Evolutionary conservation across 495 filamentous ascomycete genomes (phyloP), one percentile per base, ranked within the genome.

Genomic region (Penicillium ucsense): DNA sequence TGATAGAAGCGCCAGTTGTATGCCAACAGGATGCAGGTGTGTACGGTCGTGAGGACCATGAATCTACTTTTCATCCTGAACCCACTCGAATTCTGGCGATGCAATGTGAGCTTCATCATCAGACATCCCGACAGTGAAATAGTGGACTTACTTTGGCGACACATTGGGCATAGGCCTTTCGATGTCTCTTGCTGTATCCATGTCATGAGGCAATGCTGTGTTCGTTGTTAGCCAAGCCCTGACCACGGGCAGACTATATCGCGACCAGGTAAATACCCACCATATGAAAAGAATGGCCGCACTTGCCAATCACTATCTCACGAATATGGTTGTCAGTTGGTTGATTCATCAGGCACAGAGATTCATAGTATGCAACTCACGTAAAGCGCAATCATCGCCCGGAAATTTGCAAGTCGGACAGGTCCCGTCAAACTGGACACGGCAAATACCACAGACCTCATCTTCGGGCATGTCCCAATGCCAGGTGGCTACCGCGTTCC

Each of bases 371-470:
- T 20, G 27, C 28, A 32, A 73, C 87, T 66, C 71, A 96, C 92
- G 67, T 41, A 99, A 72, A 28, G 85, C 81, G 68, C 92, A 99
- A 57, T 96, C 91, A 59, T 99, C 92, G 28, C 92, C 92, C 11
- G 92, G 92, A 62, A 86, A 96, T 76, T 94, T 94, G 82, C 92
- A 99, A 45, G 89, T 90, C 27, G 91, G 89, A 68, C 92, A 99
- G 8, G 92, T 96, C 28, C 89, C 89, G 60, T 99, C 92, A 64
- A 96, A 99, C 61, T 95, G 88, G 30, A 94, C 86, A 61, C 91
- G 90, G 73, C 92, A 99, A 69, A 99, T 99, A 48, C 92, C 92
- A 56, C 92, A 99, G 49, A 97, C 88, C 56, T 99, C 92, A 70
- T 97, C 92, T 56, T 94, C 89, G 38, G 92, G 88, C 61, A 95